Evolutionary conservation across 768 basidiomycete species (phyloP), one percentile per base, ranked within the genome.

Genomic region (Russula vinacea): DNA sequence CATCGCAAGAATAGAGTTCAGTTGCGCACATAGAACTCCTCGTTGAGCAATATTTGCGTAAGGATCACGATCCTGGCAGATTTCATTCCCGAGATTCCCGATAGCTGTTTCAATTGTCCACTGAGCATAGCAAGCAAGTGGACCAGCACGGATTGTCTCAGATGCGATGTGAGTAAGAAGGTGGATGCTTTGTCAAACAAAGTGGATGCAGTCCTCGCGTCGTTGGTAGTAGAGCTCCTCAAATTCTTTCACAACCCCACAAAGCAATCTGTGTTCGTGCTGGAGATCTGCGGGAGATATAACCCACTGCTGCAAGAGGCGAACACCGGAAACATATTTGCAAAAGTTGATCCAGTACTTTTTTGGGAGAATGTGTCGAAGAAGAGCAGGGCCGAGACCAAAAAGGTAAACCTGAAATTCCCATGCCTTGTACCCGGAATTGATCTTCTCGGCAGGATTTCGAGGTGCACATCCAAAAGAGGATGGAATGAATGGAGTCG

Each of bases 391-490:
- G 1, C 67, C 66, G 3, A 71, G 54, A 13, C 67, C 69, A 49
- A 58, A 73, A 7, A 75, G 40, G 52, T 72, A 74, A 0, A 58
- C 35, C 0, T 67, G 65, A 44, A 58, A 74, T 50, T 75, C 73
- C 60, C 67, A 69, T 3, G 74, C 73, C 47, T 76, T 76, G 66
- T 75, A 76, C 0, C 74, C 72, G 33, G 70, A 73, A 3, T 73
- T 65, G 58, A 80, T 73, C 61, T 80, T 80, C 47, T 75, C 70
- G 0, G 77, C 77, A n/a, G 71, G 71, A 61, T 81, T 77, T 0
- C 77, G 73, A 2, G 78, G 81, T 2, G 56, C 40, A 32, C 6
- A 14, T 1, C 24, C 37, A 26, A 55, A 55, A 2, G 54, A 40
- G 3, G 22, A n/a, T 5, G 42, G 56, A 1, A 57, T 7, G 10